Evolutionary conservation across 83 land plant species (phyloP).

Genomic region (Picea engelmannii): DNA sequence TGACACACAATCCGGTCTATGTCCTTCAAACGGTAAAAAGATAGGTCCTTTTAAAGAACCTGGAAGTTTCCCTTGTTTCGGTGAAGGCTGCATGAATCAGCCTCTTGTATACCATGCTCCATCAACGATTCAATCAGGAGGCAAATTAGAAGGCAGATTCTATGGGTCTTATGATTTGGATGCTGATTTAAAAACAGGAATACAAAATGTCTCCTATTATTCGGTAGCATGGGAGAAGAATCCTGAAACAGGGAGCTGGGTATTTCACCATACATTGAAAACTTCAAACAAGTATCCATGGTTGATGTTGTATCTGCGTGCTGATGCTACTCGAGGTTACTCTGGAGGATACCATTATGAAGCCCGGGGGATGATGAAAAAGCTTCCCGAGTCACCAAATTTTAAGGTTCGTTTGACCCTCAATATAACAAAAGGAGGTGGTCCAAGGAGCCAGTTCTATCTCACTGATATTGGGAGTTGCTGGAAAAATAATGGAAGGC

Average conservation of each 20-base stretch:
- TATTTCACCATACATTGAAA: slow-evolving; percentile 61
- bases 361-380: slow-evolving; percentile 80
- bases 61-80: slow-evolving; percentile 79
- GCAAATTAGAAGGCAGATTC: slow-evolving; percentile 52
- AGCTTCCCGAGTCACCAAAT: slow-evolving; percentile 80
- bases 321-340: slow-evolving; percentile 79
- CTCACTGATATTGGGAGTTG: slow-evolving; percentile 81
- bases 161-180: slow-evolving; percentile 74
- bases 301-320: slow-evolving; percentile 89
- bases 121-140: slow-evolving; percentile 22
- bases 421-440: slow-evolving; percentile 66
- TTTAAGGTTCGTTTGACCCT: slow-evolving; percentile 65
- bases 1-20: slow-evolving; percentile 39
- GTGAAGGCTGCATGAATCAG: slow-evolving; percentile 90
- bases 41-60: slow-evolving; percentile 28
- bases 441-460: slow-evolving; percentile 79
- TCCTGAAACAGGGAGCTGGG: slow-evolving; percentile 65
- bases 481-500: slow-evolving; percentile 81
- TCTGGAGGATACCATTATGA: slow-evolving; percentile 89
- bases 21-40: slow-evolving; percentile 42
- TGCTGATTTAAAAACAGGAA: slow-evolving; percentile 16
- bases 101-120: slow-evolving; percentile 53
- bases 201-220: slow-evolving; percentile 48
- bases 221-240: slow-evolving; percentile 78
- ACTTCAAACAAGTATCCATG: slow-evolving; percentile 84